Evolutionary conservation across 352 stramenopile species (phyloP).

Genomic region (Pythium aquatile): DNA sequence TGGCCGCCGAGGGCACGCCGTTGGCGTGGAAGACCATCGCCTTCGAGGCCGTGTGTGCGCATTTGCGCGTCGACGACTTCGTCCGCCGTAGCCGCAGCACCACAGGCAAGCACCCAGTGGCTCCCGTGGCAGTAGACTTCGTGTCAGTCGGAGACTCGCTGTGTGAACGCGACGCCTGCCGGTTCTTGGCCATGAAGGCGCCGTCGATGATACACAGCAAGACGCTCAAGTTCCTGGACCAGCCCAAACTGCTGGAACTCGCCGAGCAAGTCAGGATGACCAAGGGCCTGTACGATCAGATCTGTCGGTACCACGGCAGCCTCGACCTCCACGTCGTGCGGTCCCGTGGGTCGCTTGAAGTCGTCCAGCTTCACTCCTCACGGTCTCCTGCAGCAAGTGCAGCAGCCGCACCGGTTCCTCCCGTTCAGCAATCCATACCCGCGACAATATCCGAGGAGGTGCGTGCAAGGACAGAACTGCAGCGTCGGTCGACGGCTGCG

Average conservation of each 20-base stretch:
- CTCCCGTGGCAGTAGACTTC: constrained; percentile 32
- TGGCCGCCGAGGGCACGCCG: constrained; percentile 30
- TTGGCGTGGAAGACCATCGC: constrained; percentile 53
- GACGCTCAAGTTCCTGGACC: constrained; percentile 54
- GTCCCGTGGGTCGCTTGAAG: constrained; percentile 24
- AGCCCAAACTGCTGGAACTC: constrained; percentile 42
- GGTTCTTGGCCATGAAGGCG: constrained; percentile 37
- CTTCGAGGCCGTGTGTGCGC: constrained; percentile 49
- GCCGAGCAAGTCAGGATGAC: constrained; percentile 47
- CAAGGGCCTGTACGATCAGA: constrained; percentile 33
- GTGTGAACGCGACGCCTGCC: constrained; percentile 56
- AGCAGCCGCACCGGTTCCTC: background rate
- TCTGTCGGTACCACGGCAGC: constrained; percentile 38
- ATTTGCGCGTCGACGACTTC: constrained; percentile 49
- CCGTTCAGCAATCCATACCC: background rate
- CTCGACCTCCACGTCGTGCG: constrained; percentile 47
- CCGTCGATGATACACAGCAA: constrained; percentile 40
- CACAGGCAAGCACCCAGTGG: background rate
- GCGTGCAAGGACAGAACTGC: constrained; percentile 7
- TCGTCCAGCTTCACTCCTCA: constrained; percentile 33
- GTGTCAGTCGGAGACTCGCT: constrained; percentile 58
- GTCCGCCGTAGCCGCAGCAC: constrained; percentile 22
- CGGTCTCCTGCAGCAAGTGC: constrained; percentile 1
- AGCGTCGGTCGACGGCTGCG: constrained; percentile 10
- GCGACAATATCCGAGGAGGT: constrained; percentile 6